A percentile compares a stretch with the other conserved stretches of the same genome.
Evolutionary conservation across 2,329 filamentous ascomycete species (phyloP).

Genomic region (Colletotrichum sp.): DNA sequence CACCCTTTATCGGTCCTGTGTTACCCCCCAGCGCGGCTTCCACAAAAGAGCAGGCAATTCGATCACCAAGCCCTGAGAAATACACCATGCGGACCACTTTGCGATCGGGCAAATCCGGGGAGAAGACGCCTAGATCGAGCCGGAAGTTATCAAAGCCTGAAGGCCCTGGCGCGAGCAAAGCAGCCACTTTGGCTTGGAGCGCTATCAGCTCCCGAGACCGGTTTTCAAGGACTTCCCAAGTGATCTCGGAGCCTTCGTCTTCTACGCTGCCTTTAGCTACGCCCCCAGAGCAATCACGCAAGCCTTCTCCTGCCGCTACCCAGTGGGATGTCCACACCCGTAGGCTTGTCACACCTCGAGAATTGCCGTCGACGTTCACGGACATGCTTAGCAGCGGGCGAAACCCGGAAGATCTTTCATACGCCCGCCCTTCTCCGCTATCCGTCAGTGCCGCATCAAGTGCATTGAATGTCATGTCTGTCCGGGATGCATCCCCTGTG

Average conservation of each 20-base stretch:
- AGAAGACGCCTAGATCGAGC: slow-evolving; percentile 44
- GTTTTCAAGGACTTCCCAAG: slow-evolving; percentile 27
- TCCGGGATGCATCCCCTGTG: slow-evolving; percentile 14
- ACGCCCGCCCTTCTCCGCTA: slow-evolving; percentile 47
- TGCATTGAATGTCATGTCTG: slow-evolving; percentile 44
- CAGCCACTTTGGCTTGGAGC: slow-evolving; percentile 68
- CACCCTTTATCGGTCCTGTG: slow-evolving; percentile 24
- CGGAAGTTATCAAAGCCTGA: slow-evolving; percentile 47
- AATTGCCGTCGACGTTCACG: slow-evolving; percentile 31
- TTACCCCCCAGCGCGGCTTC: slow-evolving; percentile 37
- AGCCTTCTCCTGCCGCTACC: slow-evolving; percentile 33
- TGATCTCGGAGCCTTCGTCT: slow-evolving; percentile 26
- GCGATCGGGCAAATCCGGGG: slow-evolving; percentile 50
- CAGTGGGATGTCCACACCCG: slow-evolving; percentile 63
- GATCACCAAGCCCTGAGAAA: slow-evolving; percentile 64
- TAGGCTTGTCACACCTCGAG: slow-evolving; percentile 49
- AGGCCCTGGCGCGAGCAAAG: slow-evolving; percentile 64
- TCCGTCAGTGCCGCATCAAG: slow-evolving; percentile 63
- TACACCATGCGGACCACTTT: slow-evolving; percentile 68
- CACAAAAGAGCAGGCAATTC: slow-evolving; percentile 42
- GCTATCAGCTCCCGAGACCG: slow-evolving; percentile 47
- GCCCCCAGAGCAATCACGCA: slow-evolving; percentile 37
- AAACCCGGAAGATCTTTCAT: slow-evolving; percentile 45
- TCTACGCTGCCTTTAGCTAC: slow-evolving; percentile 26
- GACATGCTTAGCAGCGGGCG: slow-evolving; percentile 34